Conservation (phyloP, 2,329 filamentous ascomycete species). For the Elsinoe australis region DNA sequence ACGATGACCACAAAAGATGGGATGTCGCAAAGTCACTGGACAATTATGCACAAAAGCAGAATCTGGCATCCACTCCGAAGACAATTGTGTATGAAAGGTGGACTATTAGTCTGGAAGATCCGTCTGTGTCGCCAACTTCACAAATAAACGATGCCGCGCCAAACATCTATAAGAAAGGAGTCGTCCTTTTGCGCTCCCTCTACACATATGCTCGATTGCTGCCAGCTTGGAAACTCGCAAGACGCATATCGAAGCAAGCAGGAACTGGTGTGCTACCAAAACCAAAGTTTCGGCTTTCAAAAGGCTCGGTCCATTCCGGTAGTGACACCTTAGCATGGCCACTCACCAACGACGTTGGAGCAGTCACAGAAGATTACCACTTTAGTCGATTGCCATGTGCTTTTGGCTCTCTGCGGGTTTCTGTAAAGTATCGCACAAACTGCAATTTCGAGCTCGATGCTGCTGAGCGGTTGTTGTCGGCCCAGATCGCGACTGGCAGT, state of each 20-base stretch:
- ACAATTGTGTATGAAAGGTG: conserved; percentile 87
- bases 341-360: conserved; percentile 40
- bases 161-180: conserved; percentile 93
- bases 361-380: conserved; percentile 63
- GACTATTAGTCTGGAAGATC: conserved; percentile 71
- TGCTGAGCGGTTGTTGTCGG: conserved; percentile 82
- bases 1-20: conserved; percentile 86
- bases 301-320: conserved; percentile 45
- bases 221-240: conserved; percentile 79
- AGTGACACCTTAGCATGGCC: conserved; percentile 65
- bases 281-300: conserved; percentile 71
- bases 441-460: conserved; percentile 89
- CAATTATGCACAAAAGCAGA: conserved; percentile 24
- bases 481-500: conserved; percentile 84
- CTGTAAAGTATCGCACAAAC: conserved; percentile 76
- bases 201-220: conserved; percentile 75
- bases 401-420: conserved; percentile 72
- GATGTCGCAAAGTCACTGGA: conserved; percentile 80
- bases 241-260: conserved; percentile 63
- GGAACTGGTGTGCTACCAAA: conserved; percentile 55
- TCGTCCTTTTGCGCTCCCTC: conserved; percentile 85
- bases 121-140: conserved; percentile 45
- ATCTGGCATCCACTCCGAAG: conserved; percentile 48
- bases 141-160: conserved; percentile 59
- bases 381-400: conserved; percentile 83